Conservation (phyloP, 768 basidiomycete genomes). For the Lactarius quietus region DNA sequence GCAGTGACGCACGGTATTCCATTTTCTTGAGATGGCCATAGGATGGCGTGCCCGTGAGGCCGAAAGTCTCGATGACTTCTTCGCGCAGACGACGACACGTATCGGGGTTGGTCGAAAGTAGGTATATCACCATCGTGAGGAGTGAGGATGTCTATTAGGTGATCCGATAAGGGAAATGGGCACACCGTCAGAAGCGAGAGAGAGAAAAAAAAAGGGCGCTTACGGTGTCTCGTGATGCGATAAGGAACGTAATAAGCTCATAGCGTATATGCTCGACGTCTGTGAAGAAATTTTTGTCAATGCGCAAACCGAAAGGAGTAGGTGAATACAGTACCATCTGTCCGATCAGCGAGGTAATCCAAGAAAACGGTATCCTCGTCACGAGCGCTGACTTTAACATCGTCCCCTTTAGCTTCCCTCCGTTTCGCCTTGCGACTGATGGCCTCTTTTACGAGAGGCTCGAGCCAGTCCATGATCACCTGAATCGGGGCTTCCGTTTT, state of each 20-base stretch:
- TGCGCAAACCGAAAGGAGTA: neutral
- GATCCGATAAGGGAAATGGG: neutral
- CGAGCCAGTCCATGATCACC: constrained; percentile 19
- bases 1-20: constrained; percentile 30
- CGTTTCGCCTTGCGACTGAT: constrained; percentile 20
- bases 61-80: constrained; percentile 35
- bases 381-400: constrained; percentile 9
- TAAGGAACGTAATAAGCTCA: constrained; percentile 26
- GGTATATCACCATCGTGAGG: constrained; percentile 35
- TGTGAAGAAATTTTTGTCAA: neutral
- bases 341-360: constrained; percentile 22
- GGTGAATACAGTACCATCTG: constrained; percentile 12
- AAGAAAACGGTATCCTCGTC: constrained; percentile 25
- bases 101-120: constrained; percentile 33
- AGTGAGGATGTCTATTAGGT: constrained; percentile 31
- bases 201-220: neutral
- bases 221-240: constrained; percentile 25
- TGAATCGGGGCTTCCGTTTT: constrained; percentile 24
- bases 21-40: constrained; percentile 36
- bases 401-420: constrained; percentile 3
- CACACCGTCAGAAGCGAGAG: too few species aligned
- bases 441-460: constrained; percentile 20
- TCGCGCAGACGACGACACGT: constrained; percentile 33
- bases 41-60: constrained; percentile 30
- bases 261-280: constrained; percentile 27